phyloP scores from a whole-genome alignment of 2,329 filamentous ascomycete species.

The Fusarium torulosum region DNA sequence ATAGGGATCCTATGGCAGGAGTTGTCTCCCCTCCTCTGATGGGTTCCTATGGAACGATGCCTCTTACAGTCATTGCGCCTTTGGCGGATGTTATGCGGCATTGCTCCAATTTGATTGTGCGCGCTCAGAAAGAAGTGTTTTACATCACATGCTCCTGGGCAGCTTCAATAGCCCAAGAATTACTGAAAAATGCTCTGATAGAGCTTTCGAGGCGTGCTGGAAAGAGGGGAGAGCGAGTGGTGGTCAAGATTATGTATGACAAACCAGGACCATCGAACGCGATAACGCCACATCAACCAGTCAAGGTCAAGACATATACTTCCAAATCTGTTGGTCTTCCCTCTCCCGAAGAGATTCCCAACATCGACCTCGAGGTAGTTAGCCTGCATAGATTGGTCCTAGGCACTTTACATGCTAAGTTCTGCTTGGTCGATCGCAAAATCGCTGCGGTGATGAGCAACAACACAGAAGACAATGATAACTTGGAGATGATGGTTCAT shows the following conservation, averaged over 20 bases:
- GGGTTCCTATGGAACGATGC: conserved; percentile 70
- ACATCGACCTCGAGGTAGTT: conserved; percentile 78
- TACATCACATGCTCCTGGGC: conserved; percentile 84
- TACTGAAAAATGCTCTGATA: conserved; percentile 75
- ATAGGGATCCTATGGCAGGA: conserved; percentile 63
- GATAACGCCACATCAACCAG: conserved; percentile 72
- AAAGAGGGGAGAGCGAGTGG: conserved; percentile 65
- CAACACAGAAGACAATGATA: conserved; percentile 83
- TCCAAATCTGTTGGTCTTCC: conserved; percentile 71
- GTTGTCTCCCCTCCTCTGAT: conserved; percentile 66
- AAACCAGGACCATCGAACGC: conserved; percentile 74
- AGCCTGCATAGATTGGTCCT: conserved; percentile 78
- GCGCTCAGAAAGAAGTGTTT: conserved; percentile 78
- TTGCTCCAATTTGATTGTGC: conserved; percentile 80
- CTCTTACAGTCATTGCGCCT: conserved; percentile 72
- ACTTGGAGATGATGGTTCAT: conserved; percentile 84
- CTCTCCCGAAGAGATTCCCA: conserved; percentile 72
- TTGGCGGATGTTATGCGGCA: conserved; percentile 76
- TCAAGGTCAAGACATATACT: conserved; percentile 69
- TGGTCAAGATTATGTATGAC: conserved; percentile 83
- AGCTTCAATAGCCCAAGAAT: conserved; percentile 73
- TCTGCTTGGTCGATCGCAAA: conserved; percentile 79
- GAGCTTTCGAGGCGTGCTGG: conserved; percentile 77
- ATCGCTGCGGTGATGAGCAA: conserved; percentile 81
- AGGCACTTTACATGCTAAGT: conserved; percentile 83